These are phyloP conservation scores for Basipetospora chlamydospora DNA, from an alignment of 2,329 filamentous ascomycete species.

Conservation along the genomic window DNA sequence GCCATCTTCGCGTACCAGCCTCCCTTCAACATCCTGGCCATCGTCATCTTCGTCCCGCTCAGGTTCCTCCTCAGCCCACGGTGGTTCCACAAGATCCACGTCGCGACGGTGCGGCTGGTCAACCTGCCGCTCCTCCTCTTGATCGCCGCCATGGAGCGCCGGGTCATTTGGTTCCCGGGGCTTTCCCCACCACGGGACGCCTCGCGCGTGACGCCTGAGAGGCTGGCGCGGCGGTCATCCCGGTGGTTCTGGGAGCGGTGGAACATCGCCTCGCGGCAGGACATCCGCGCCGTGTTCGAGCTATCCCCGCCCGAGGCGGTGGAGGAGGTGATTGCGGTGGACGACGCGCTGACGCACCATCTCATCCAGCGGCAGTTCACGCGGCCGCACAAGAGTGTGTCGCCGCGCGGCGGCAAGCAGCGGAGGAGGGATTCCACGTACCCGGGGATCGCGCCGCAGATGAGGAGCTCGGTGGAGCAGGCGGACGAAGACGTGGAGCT, in stretches of 20 bases:
- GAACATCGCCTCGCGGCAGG: constrained; percentile 55
- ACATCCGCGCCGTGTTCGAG: constrained; percentile 60
- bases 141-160: constrained; percentile 57
- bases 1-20: constrained; percentile 72
- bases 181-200: neutral
- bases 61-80: constrained; percentile 66
- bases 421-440: constrained; percentile 43
- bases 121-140: constrained; percentile 62
- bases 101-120: constrained; percentile 56
- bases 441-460: constrained; percentile 27
- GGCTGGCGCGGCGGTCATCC: neutral
- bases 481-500: constrained; percentile 30
- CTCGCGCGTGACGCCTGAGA: neutral
- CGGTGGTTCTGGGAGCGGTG: constrained; percentile 52
- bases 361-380: constrained; percentile 43
- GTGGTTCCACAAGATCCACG: constrained; percentile 86
- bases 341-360: constrained; percentile 43
- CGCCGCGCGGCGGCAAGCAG: constrained; percentile 12
- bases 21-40: constrained; percentile 69
- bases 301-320: constrained; percentile 50
- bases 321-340: constrained; percentile 40
- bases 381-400: constrained; percentile 26
- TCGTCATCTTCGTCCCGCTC: constrained; percentile 59
- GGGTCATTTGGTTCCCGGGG: constrained; percentile 8
- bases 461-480: constrained; percentile 4